phyloP scores from a whole-genome alignment of 2,329 filamentous ascomycete species.

The Curvularia hawaiiensis region DNA sequence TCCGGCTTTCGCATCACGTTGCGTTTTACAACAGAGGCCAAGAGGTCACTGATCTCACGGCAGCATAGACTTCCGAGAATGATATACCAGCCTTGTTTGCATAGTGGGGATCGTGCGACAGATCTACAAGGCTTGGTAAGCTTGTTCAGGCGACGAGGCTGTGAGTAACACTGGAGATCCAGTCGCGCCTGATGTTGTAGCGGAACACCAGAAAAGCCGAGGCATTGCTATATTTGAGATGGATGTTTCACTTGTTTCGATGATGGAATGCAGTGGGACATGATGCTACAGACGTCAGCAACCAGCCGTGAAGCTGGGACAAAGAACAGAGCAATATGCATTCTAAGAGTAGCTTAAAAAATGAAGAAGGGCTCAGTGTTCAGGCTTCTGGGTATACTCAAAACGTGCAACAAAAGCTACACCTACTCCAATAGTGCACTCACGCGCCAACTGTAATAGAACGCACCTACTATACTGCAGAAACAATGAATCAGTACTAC shows the following conservation, averaged over 20 bases:
- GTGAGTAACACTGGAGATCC: too few relatives aligned
- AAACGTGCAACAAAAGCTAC: too few relatives aligned
- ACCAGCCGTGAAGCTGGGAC: neutral
- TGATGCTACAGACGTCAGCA: neutral
- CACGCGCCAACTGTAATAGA: too few relatives aligned
- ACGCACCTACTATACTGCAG: too few relatives aligned
- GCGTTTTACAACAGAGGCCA: conserved; percentile 23
- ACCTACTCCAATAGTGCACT: too few relatives aligned
- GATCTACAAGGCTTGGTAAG: conserved; percentile 15
- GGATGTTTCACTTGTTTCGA: neutral
- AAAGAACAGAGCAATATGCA: neutral
- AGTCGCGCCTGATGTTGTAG: too few relatives aligned
- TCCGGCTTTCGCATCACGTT: conserved; percentile 12
- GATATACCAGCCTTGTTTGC: neutral
- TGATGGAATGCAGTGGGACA: neutral
- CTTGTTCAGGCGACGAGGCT: conserved; percentile 15
- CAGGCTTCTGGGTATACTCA: too few relatives aligned
- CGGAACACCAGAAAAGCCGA: neutral
- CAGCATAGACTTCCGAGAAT: conserved; percentile 2
- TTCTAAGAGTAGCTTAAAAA: neutral
- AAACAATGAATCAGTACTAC: too few relatives aligned
- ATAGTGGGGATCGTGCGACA: conserved; percentile 2
- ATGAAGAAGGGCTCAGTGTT: neutral
- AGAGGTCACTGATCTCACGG: conserved; percentile 10
- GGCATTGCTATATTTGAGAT: neutral